These are phyloP conservation scores for Karstenula rhodostoma DNA, from an alignment of 2,329 filamentous ascomycete species.

Conservation along the genomic window DNA sequence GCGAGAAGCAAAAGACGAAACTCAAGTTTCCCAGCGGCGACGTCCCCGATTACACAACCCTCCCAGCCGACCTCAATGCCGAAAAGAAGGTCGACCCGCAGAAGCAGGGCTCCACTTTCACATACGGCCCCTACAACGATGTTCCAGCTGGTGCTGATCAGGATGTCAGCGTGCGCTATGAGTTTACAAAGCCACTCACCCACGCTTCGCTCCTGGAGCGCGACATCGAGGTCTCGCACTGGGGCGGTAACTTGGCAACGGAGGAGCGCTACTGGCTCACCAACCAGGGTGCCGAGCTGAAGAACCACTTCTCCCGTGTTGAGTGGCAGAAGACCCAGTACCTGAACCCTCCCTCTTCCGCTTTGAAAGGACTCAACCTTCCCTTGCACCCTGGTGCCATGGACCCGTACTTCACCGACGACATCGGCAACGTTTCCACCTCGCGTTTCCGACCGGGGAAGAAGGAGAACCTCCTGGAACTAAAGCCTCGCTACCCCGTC, in stretches of 20 bases:
- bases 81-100: slow-evolving; percentile 73
- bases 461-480: slow-evolving; percentile 82
- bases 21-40: slow-evolving; percentile 83
- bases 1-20: slow-evolving; percentile 95
- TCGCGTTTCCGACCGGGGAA: slow-evolving; percentile 82
- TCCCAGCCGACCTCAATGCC: slow-evolving; percentile 65
- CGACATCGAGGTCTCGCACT: slow-evolving; percentile 95
- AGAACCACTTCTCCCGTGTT: slow-evolving; percentile 61
- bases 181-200: slow-evolving; percentile 91
- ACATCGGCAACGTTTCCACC: slow-evolving; percentile 96
- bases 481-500: slow-evolving; percentile 93
- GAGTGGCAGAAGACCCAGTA: slow-evolving; percentile 63
- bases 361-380: slow-evolving; percentile 82
- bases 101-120: slow-evolving; percentile 85
- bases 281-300: slow-evolving; percentile 80
- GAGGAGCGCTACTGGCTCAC: slow-evolving; percentile 92
- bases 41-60: slow-evolving; percentile 84
- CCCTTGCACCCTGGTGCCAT: slow-evolving; percentile 80
- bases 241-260: slow-evolving; percentile 94
- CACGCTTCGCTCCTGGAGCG: slow-evolving; percentile 83
- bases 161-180: slow-evolving; percentile 83
- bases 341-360: slow-evolving; percentile 78
- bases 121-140: slow-evolving; percentile 88
- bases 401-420: slow-evolving; percentile 93
- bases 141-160: slow-evolving; percentile 78